These are phyloP conservation scores for Dictyostelium brefeldianum DNA, from an alignment of 78 protist species.

Conservation along the genomic window DNA sequence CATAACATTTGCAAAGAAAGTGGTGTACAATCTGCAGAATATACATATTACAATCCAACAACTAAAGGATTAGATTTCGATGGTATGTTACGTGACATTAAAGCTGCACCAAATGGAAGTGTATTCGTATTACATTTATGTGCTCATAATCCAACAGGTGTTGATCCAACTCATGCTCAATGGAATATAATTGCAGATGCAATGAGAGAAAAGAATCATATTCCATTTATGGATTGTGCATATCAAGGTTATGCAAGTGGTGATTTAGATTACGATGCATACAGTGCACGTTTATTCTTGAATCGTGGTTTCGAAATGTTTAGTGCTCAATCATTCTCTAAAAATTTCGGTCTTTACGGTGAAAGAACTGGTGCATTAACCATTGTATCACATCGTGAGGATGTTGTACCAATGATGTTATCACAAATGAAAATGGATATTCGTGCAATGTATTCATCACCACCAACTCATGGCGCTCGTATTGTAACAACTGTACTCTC, in stretches of 20 bases:
- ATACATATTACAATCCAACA: slow-evolving; percentile 77
- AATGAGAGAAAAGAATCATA: slow-evolving; percentile 71
- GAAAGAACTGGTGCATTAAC: slow-evolving; percentile 87
- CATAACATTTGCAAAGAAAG: slow-evolving; percentile 84
- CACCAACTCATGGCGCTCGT: slow-evolving; percentile 98
- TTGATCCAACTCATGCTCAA: slow-evolving; percentile 97
- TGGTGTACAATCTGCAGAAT: slow-evolving; percentile 84
- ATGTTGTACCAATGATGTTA: slow-evolving; percentile 62
- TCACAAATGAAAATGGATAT: slow-evolving; percentile 93
- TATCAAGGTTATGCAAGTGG: slow-evolving; percentile 99
- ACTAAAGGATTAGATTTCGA: slow-evolving; percentile 83
- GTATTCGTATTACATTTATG: slow-evolving; percentile 97
- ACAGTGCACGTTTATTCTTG: slow-evolving; percentile 86
- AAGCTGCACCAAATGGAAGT: slow-evolving; percentile 84
- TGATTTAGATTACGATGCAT: slow-evolving; percentile 94
- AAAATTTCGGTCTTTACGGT: slow-evolving; percentile 99
- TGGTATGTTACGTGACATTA: slow-evolving; percentile 70
- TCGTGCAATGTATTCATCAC: slow-evolving; percentile 96
- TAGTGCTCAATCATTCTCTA: slow-evolving; percentile 94
- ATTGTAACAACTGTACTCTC: slow-evolving; percentile 89
- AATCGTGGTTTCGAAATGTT: slow-evolving; percentile 63
- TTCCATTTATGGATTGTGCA: slow-evolving; percentile 97
- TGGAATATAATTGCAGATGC: slow-evolving; percentile 92
- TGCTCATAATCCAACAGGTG: slow-evolving; percentile 99
- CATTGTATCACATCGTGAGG: slow-evolving; percentile 18